Evolutionary conservation across 192 early-diverging fungal species (phyloP).

Genomic region (Geosiphon pyriformis): DNA sequence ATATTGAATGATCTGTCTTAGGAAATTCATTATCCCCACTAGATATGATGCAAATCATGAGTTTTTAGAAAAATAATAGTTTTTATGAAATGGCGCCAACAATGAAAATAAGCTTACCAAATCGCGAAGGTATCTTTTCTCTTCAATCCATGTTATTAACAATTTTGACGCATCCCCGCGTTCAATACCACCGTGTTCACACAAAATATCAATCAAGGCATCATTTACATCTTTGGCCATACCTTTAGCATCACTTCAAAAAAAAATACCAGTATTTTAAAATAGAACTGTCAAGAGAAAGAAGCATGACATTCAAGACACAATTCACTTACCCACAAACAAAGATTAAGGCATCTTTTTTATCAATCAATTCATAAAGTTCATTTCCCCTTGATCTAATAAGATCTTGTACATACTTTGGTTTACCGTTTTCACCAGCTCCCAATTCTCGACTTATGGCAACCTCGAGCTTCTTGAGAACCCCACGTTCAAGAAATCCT

Average conservation of each 20-base stretch:
- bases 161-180: constrained; percentile 47
- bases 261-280: background rate
- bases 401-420: constrained; percentile 85
- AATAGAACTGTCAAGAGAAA: constrained; percentile 1
- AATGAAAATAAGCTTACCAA: constrained; percentile 33
- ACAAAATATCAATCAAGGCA: constrained; percentile 61
- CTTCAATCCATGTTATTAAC: constrained; percentile 56
- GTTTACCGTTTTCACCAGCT: constrained; percentile 41
- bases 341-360: constrained; percentile 62
- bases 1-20: too few species aligned
- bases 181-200: constrained; percentile 42
- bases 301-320: constrained; percentile 22
- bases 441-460: constrained; percentile 61
- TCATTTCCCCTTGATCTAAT: constrained; percentile 49
- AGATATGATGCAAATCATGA: too few species aligned
- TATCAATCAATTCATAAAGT: constrained; percentile 52
- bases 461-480: constrained; percentile 53
- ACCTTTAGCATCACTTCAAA: constrained; percentile 66
- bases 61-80: too few species aligned
- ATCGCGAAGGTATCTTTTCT: constrained; percentile 63
- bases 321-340: constrained; percentile 60
- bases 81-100: background rate
- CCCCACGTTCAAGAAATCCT: constrained; percentile 38
- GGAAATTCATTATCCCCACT: too few species aligned
- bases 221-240: constrained; percentile 88